Conservation (phyloP, 805 yeast species). For the Pichia sporocuriosa region DNA sequence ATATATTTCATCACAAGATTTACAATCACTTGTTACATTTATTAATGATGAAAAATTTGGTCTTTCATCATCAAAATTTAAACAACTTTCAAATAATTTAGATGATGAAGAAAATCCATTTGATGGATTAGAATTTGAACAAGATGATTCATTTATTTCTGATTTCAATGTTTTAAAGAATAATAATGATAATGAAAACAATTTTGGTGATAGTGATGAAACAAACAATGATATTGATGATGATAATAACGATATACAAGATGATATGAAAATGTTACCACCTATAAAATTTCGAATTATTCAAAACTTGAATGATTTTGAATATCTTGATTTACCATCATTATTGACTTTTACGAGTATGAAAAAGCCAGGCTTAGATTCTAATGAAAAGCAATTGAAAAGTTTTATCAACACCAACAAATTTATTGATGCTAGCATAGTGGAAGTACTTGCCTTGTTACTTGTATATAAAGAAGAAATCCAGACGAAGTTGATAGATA, state of each 20-base stretch:
- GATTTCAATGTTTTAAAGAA: too few species aligned
- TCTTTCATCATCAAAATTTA: constrained; percentile 16
- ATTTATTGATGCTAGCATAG: constrained; percentile 24
- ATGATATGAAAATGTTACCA: constrained; percentile 20
- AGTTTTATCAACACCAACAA: constrained; percentile 26
- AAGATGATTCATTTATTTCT: too few species aligned
- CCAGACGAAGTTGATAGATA: constrained; percentile 24
- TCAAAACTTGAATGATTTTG: constrained; percentile 37
- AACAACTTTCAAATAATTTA: not conserved
- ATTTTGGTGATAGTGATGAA: constrained; percentile 14
- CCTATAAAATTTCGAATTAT: constrained; percentile 39
- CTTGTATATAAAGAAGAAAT: constrained; percentile 29
- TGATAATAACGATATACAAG: not conserved
- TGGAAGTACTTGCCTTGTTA: constrained; percentile 26
- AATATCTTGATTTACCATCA: constrained; percentile 30
- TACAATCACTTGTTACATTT: constrained; percentile 54
- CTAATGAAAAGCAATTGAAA: constrained; percentile 13
- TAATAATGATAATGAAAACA: not conserved
- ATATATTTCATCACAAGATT: constrained; percentile 50
- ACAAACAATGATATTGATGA: constrained; percentile 25
- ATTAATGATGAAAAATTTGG: constrained; percentile 43
- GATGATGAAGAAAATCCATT: constrained; percentile 13
- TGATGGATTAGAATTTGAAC: not conserved
- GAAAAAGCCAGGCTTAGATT: constrained; percentile 6
- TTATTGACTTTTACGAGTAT: constrained; percentile 19